Conservation (phyloP, 805 yeast genomes). For the Candida adriatica region DNA sequence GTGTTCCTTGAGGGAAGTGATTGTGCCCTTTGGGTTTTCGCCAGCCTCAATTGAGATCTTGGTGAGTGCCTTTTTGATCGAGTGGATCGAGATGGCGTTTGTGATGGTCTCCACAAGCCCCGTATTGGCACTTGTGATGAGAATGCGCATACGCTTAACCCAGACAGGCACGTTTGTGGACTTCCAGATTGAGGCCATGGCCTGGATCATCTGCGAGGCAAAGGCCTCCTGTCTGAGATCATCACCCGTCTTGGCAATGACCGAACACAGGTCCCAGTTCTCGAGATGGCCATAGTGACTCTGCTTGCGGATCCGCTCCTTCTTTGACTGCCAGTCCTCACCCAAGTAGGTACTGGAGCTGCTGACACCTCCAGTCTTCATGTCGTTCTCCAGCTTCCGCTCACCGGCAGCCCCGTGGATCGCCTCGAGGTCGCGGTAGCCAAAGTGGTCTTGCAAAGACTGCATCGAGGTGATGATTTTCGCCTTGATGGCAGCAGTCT, state of each 20-base stretch:
- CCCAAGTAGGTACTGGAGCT: slow-evolving; percentile 55
- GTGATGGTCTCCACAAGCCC: slow-evolving; percentile 96
- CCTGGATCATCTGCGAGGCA: slow-evolving; percentile 89
- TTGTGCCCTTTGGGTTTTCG: slow-evolving; percentile 60
- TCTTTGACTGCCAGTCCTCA: slow-evolving; percentile 88
- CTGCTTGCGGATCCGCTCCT: slow-evolving; percentile 67
- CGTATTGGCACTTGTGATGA: slow-evolving; percentile 83
- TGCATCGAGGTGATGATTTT: slow-evolving; percentile 70
- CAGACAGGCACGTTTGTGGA: slow-evolving; percentile 64
- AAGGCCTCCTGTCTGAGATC: slow-evolving; percentile 96
- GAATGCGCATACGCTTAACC: slow-evolving; percentile 90
- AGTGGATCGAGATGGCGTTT: slow-evolving; percentile 88
- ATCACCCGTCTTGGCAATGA: slow-evolving; percentile 93
- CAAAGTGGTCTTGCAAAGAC: slow-evolving; percentile 62
- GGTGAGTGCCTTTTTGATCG: slow-evolving; percentile 88
- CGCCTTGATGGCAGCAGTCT: slow-evolving; percentile 60
- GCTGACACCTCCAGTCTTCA: slow-evolving; percentile 72
- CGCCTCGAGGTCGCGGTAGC: slow-evolving; percentile 41
- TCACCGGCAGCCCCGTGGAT: slow-evolving; percentile 77
- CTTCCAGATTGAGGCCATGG: slow-evolving; percentile 83
- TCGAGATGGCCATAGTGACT: slow-evolving; percentile 80
- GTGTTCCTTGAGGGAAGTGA: slow-evolving; percentile 73
- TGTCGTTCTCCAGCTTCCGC: slow-evolving; percentile 85
- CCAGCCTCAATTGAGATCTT: slow-evolving; percentile 62
- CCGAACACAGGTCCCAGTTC: slow-evolving; percentile 94